A percentile compares a stretch with the other conserved stretches of the same genome.
Conservation (phyloP, 2,329 filamentous ascomycete genomes). For the Fusarium globosum region DNA sequence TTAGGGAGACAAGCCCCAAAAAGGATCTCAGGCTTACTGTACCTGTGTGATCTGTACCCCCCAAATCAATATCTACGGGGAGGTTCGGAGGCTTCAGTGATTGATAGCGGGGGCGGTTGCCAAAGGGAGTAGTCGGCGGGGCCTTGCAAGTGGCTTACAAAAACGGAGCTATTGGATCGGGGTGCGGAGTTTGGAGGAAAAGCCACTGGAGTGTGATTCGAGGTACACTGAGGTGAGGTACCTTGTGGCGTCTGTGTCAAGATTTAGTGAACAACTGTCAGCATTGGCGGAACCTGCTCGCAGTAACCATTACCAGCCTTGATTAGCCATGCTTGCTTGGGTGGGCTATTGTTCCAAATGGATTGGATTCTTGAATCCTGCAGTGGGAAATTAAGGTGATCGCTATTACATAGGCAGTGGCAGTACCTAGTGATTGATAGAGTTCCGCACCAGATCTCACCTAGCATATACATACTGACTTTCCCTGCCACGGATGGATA, state of each 20-base stretch:
- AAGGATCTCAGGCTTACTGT: constrained; percentile 27
- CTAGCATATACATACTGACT: neutral
- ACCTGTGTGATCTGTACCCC: constrained; percentile 18
- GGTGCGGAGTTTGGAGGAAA: neutral
- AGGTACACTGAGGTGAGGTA: constrained; percentile 20
- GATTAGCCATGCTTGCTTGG: neutral
- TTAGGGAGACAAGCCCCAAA: constrained; percentile 17
- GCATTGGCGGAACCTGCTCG: constrained; percentile 31
- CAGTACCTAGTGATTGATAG: neutral
- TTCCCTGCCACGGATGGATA: neutral
- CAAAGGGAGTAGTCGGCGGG: neutral
- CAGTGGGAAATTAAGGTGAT: constrained; percentile 9
- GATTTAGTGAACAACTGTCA: constrained; percentile 39
- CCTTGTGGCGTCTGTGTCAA: constrained; percentile 23
- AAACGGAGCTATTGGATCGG: neutral
- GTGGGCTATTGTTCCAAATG: neutral
- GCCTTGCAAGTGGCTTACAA: neutral
- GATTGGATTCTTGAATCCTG: neutral
- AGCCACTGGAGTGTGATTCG: neutral
- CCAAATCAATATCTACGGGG: constrained; percentile 12
- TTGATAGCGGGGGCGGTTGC: constrained; percentile 13
- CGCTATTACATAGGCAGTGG: neutral
- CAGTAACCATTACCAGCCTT: neutral
- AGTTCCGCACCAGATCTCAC: neutral
- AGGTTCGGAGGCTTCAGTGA: constrained; percentile 22